Conservation (phyloP, 352 stramenopile genomes). For the Blastocystis sp. region DNA sequence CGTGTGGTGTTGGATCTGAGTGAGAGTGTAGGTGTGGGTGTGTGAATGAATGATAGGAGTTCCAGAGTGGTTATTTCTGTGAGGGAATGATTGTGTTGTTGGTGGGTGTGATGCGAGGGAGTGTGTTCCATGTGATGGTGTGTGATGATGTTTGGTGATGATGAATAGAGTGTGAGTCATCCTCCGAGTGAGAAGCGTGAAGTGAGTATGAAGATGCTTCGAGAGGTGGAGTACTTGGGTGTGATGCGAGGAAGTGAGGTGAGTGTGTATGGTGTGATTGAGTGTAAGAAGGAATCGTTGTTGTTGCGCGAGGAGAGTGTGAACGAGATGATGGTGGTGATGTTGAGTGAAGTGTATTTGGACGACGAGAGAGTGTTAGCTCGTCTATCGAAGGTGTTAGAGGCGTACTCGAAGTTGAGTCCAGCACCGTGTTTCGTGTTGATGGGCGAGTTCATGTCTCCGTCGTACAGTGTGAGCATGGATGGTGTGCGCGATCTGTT, state of each 20-base stretch:
- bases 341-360: not conserved
- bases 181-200: not conserved
- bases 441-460: constrained; percentile 6
- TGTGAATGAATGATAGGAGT: not conserved
- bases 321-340: not conserved
- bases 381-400: not conserved
- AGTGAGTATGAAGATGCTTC: not conserved
- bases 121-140: not conserved
- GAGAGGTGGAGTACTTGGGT: not conserved
- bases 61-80: constrained; percentile 1
- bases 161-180: not conserved
- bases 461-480: not conserved
- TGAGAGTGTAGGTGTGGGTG: not conserved
- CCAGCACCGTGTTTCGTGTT: not conserved
- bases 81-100: constrained; percentile 38
- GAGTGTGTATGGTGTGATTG: no score
- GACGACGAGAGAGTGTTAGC: not conserved
- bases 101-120: not conserved
- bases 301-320: not conserved
- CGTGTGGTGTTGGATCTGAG: not conserved
- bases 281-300: not conserved
- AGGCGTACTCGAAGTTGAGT: not conserved
- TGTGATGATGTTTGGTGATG: no score
- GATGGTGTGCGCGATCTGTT: not conserved
- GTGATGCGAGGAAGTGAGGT: not conserved